Evolutionary conservation across 371 early-diverging fungal genomes (phyloP).

Genomic region (Basidiobolus heterosporus): DNA sequence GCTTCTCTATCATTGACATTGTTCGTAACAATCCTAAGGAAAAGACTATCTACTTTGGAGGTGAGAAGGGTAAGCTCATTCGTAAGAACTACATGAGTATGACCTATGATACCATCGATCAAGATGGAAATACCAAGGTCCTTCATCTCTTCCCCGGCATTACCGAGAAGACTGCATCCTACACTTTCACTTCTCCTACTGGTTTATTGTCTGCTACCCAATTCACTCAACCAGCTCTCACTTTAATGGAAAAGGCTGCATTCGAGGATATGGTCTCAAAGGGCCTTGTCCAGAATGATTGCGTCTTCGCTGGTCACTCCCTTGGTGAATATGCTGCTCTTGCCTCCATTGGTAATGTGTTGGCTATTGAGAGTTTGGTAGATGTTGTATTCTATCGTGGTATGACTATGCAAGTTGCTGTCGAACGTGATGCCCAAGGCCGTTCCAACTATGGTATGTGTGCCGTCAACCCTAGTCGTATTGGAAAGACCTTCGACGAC

Average conservation of each 20-base stretch:
- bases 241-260: conserved; percentile 83
- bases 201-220: conserved; percentile 90
- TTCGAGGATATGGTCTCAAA: conserved; percentile 82
- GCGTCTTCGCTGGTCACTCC: conserved; percentile 89
- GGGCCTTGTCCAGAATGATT: conserved; percentile 67
- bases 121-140: conserved; percentile 49
- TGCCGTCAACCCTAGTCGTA: conserved; percentile 85
- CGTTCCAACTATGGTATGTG: conserved; percentile 89
- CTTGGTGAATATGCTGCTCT: conserved; percentile 92
- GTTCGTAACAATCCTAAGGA: conserved; percentile 80
- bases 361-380: conserved; percentile 71
- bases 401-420: conserved; percentile 92
- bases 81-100: conserved; percentile 78
- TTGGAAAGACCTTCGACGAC: conserved; percentile 69
- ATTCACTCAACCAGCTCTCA: conserved; percentile 87
- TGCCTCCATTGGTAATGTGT: conserved; percentile 74
- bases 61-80: conserved; percentile 75
- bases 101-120: conserved; percentile 72
- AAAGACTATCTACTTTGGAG: conserved; percentile 88
- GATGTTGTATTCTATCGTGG: conserved; percentile 94
- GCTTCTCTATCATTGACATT: conserved; percentile 82
- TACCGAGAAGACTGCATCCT: conserved; percentile 56
- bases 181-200: conserved; percentile 78
- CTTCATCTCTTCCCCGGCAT: conserved; percentile 84
- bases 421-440: conserved; percentile 63